A percentile compares a stretch with the other conserved stretches of the same genome.
phyloP scores from a whole-genome alignment of 305 asterid species.

The Andrographis paniculata region DNA sequence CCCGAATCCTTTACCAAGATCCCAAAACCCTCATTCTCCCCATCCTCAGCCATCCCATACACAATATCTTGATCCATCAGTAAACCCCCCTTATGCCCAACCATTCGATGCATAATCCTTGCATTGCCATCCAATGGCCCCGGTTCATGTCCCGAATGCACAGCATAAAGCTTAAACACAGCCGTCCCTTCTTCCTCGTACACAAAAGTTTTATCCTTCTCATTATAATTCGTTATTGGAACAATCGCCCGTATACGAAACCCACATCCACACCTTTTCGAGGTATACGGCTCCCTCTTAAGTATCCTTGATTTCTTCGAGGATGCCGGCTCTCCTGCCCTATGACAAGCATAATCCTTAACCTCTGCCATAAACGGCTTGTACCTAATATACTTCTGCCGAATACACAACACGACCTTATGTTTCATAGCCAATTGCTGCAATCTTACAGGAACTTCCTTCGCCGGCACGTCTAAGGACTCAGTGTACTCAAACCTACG shows the following conservation, averaged over 20 bases:
- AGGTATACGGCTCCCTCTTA: slow-evolving; percentile 84
- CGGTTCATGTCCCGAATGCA: slow-evolving; percentile 94
- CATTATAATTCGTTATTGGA: slow-evolving; percentile 86
- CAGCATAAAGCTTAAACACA: slow-evolving; percentile 89
- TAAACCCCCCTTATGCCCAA: slow-evolving; percentile 81
- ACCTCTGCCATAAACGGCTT: slow-evolving; percentile 99
- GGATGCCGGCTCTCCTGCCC: slow-evolving; percentile 95
- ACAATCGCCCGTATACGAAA: slow-evolving; percentile 91
- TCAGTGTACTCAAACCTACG: slow-evolving; percentile 68
- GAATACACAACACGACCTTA: slow-evolving; percentile 86
- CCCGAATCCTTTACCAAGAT: slow-evolving; percentile 54
- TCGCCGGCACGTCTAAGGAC: slow-evolving; percentile 59
- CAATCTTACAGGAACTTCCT: slow-evolving; percentile 50
- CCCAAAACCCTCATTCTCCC: slow-evolving; percentile 66
- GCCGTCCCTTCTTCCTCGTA: slow-evolving; percentile 97
- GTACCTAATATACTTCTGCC: slow-evolving; percentile 91
- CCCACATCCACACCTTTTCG: slow-evolving; percentile 94
- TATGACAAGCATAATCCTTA: slow-evolving; percentile 95
- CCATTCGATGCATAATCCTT: slow-evolving; percentile 87
- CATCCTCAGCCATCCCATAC: slow-evolving; percentile 73
- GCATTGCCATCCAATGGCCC: slow-evolving; percentile 98
- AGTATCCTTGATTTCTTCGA: slow-evolving; percentile 60
- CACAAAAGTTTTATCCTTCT: slow-evolving; percentile 89
- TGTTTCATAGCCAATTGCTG: slow-evolving; percentile 69
- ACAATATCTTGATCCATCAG: slow-evolving; percentile 71